Evolutionary conservation across 495 filamentous ascomycete genomes (phyloP).

Genomic region (Parachaetomium inaequale): DNA sequence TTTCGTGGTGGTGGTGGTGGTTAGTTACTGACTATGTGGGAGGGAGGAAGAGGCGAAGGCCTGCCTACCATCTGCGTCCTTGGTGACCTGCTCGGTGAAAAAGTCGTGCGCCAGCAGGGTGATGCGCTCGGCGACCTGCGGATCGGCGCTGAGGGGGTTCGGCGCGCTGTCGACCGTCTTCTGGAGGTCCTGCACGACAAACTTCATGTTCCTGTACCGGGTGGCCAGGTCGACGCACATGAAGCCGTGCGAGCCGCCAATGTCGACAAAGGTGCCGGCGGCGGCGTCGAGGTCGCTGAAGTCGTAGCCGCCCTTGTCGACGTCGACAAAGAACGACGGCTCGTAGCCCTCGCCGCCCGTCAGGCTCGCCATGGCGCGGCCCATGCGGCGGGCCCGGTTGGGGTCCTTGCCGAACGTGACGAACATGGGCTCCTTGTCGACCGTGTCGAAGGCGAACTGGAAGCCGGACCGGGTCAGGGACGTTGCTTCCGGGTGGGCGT

Average conservation of each 20-base stretch:
- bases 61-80: constrained; percentile 45
- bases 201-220: constrained; percentile 45
- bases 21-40: too few species aligned
- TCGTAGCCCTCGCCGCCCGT: constrained; percentile 51
- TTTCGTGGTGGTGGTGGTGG: not conserved
- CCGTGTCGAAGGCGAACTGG: constrained; percentile 46
- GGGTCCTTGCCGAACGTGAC: constrained; percentile 47
- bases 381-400: constrained; percentile 48
- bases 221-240: constrained; percentile 48
- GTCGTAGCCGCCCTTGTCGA: constrained; percentile 41
- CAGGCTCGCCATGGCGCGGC: constrained; percentile 49
- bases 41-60: too few species aligned
- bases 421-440: constrained; percentile 49
- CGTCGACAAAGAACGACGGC: constrained; percentile 40
- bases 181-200: constrained; percentile 56
- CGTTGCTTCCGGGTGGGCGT: constrained; percentile 40
- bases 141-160: constrained; percentile 37
- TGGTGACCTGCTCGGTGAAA: constrained; percentile 51
- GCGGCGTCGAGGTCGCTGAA: constrained; percentile 39
- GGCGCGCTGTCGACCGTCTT: constrained; percentile 46
- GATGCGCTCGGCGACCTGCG: constrained; percentile 41
- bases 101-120: constrained; percentile 52
- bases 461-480: constrained; percentile 45
- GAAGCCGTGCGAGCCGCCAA: constrained; percentile 56
- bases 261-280: constrained; percentile 48